Base-by-base conservation (phyloP, 371 early-diverging fungal genomes). In the Paraphysoderma sedebokerense region DNA sequence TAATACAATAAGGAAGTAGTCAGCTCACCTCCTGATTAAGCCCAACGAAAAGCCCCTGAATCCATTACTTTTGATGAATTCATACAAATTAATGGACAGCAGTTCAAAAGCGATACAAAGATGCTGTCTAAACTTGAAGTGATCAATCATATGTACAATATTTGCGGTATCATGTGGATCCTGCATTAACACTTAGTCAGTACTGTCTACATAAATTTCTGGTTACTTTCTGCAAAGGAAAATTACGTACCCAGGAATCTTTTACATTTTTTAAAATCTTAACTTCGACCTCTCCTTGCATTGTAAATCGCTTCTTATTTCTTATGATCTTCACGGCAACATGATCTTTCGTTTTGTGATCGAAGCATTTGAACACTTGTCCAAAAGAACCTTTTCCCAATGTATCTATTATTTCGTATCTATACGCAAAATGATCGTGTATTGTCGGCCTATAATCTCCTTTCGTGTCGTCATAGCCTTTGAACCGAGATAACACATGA, bases 341-440 rank as follows among this genome's bases (percentile, higher is more conserved):
- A 31, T 77, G 68, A 26, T 67, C 67, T 23, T 88, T 86, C 1
- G 81, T 77, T 54, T 83, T 82, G 68, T 92, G 91, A 61, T 93
- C 92, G 29, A 73, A 75, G 47, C 90, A 91, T 52, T 87, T 85
- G 39, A 90, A 75, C 0, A 98, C 98, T 57, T 97, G 93, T 9
- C 99, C 98, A 69, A 97, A 98, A 3, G 92, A 90, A 1, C 99
- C 99, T 60, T 87, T 84, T 32, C 99, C 99, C 2, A 98, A 62
- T 31, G 82, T 63, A 13, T 81, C 82, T 32, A 90, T 35, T 22
- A 96, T 70, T 56, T 92, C 92, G 59, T 91, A 96, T 1, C 97
- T 77, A 57, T 87, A 95, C 39, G 68, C 70, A 32, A 95, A 54
- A 58, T 95, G 96, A 62, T 95, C 96, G 52, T 82, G 78, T 40